Conservation (phyloP, 805 yeast species). For the Ogataea nonfermentans region DNA sequence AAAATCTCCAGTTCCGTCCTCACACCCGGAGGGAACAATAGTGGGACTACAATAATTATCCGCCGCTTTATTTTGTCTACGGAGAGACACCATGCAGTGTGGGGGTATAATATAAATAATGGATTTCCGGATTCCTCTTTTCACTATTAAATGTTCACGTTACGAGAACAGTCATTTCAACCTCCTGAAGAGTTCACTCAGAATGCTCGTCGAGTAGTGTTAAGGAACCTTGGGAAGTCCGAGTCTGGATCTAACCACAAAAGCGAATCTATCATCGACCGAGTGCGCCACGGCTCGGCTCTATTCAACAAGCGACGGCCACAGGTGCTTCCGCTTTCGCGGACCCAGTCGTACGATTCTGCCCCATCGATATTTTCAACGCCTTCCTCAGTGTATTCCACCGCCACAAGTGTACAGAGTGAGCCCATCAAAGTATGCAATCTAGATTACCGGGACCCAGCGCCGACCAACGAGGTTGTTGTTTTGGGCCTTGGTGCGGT, state of each 20-base stretch:
- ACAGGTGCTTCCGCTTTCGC: conserved; percentile 5
- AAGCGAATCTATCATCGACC: conserved; percentile 9
- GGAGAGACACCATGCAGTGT: background rate
- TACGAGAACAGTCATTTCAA: conserved; percentile 16
- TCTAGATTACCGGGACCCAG: conserved; percentile 9
- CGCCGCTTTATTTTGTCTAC: background rate
- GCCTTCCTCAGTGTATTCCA: conserved; percentile 8
- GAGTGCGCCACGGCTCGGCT: conserved; percentile 13
- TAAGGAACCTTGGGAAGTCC: conserved; percentile 17
- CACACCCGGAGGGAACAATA: conserved; percentile 4
- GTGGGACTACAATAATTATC: conserved; percentile 1
- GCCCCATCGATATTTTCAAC: conserved; percentile 12
- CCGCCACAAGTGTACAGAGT: conserved; percentile 10
- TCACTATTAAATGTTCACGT: conserved; percentile 15
- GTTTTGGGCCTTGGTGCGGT: conserved; percentile 14
- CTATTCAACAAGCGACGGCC: conserved; percentile 12
- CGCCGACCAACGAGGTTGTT: background rate
- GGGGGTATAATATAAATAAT: conserved; percentile 2
- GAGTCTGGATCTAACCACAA: background rate
- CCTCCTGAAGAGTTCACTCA: conserved; percentile 28
- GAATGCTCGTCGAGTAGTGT: conserved; percentile 26
- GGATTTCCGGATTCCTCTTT: conserved; percentile 3
- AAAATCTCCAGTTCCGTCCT: conserved; percentile 3
- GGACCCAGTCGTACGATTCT: conserved; percentile 14
- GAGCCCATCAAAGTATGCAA: conserved; percentile 6